Evolutionary conservation across 495 filamentous ascomycete species (phyloP).

Genomic region (Hypoxylon crocopeplum): DNA sequence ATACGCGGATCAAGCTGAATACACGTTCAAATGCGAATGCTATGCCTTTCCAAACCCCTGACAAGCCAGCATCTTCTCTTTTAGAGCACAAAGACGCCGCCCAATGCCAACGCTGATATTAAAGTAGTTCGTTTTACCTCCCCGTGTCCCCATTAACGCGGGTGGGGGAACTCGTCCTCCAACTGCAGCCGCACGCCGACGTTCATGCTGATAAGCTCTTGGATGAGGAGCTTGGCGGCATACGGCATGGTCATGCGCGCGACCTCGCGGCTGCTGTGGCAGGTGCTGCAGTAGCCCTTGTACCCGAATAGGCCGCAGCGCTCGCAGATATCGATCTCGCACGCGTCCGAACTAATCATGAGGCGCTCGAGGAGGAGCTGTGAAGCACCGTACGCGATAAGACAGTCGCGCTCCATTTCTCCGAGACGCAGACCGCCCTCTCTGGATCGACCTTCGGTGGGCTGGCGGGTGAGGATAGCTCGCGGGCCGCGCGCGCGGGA

Average conservation of each 20-base stretch:
- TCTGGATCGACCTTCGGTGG: slow-evolving; percentile 91
- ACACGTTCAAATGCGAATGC: background rate
- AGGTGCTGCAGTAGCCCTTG: slow-evolving; percentile 89
- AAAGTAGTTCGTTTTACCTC: slow-evolving; percentile 5
- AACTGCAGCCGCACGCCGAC: slow-evolving; percentile 84
- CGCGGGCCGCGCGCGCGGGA: slow-evolving; percentile 87
- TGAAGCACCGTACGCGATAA: slow-evolving; percentile 93
- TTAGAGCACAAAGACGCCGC: slow-evolving; percentile 30
- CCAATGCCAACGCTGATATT: slow-evolving; percentile 31
- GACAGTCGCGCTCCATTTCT: slow-evolving; percentile 98
- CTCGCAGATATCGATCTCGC: slow-evolving; percentile 91
- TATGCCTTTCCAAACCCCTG: slow-evolving; percentile 20
- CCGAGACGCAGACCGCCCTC: slow-evolving; percentile 92
- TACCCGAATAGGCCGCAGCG: slow-evolving; percentile 94
- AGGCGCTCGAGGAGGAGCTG: slow-evolving; percentile 92
- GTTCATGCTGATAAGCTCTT: slow-evolving; percentile 98
- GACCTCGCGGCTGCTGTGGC: slow-evolving; percentile 79
- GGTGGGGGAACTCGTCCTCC: slow-evolving; percentile 87
- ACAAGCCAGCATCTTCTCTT: slow-evolving; percentile 11
- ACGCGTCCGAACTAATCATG: slow-evolving; percentile 91
- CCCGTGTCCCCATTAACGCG: slow-evolving; percentile 33
- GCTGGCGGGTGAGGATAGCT: slow-evolving; percentile 92
- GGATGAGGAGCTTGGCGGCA: slow-evolving; percentile 94
- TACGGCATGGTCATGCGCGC: slow-evolving; percentile 97
- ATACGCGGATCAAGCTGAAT: background rate